Conservation (phyloP, 2,329 filamentous ascomycete species). For the Diaporthe australafricana region DNA sequence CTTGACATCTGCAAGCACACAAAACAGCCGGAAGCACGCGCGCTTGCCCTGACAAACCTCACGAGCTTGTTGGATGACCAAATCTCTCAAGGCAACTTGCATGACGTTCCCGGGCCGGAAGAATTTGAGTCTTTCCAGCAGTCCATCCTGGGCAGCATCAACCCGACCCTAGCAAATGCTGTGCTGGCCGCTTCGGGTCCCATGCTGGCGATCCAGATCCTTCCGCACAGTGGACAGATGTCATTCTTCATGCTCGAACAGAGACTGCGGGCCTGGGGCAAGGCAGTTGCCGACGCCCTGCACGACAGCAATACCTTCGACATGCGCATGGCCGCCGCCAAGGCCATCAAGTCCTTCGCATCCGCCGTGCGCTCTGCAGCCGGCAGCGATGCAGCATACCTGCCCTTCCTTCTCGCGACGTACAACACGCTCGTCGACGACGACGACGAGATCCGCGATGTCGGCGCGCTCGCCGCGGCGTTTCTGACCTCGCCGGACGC, state of each 20-base stretch:
- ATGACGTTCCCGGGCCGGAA: slow-evolving; percentile 47
- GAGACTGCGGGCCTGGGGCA: slow-evolving; percentile 56
- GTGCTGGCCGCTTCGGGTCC: slow-evolving; percentile 62
- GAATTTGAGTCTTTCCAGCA: slow-evolving; percentile 50
- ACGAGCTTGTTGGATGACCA: slow-evolving; percentile 57
- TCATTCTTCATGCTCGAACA: slow-evolving; percentile 36
- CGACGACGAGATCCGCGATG: slow-evolving; percentile 79
- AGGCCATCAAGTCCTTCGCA: slow-evolving; percentile 66
- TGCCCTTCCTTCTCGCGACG: slow-evolving; percentile 72
- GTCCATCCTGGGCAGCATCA: slow-evolving; percentile 53
- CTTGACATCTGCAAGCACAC: slow-evolving; percentile 53
- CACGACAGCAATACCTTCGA: slow-evolving; percentile 69
- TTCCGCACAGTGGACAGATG: slow-evolving; percentile 36
- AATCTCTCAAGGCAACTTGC: slow-evolving; percentile 44
- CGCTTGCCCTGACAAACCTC: slow-evolving; percentile 60
- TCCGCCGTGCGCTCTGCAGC: slow-evolving; percentile 42
- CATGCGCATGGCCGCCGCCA: slow-evolving; percentile 69
- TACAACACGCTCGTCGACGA: slow-evolving; percentile 89
- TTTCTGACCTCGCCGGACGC: neutral
- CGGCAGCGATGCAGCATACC: slow-evolving; percentile 49
- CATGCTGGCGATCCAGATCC: slow-evolving; percentile 51
- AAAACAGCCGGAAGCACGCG: slow-evolving; percentile 57
- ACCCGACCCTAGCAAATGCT: slow-evolving; percentile 62
- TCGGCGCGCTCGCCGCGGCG: slow-evolving; percentile 33
- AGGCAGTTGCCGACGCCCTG: slow-evolving; percentile 61